phyloP scores from a whole-genome alignment of 176 grass and related monocot species.

The Alloteropsis semialata region DNA sequence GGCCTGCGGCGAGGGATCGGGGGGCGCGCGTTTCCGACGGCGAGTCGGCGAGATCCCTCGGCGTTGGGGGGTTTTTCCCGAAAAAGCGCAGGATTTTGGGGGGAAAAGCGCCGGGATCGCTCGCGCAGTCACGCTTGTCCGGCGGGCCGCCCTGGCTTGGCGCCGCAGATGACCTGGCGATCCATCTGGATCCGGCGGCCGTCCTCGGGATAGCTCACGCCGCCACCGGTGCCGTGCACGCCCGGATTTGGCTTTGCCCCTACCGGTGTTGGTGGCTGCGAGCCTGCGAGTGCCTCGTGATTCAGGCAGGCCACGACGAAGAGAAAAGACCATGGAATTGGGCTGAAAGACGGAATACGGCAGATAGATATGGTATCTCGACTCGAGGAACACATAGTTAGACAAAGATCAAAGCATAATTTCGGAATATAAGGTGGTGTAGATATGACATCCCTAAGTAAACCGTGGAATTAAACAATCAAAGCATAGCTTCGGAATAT shows the following conservation, averaged over 20 bases:
- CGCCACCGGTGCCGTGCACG: background rate
- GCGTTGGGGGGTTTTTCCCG: background rate
- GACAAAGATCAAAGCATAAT: too few relatives aligned
- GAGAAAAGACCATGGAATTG: too few relatives aligned
- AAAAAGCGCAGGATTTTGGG: background rate
- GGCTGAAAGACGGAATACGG: too few relatives aligned
- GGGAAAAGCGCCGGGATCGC: background rate
- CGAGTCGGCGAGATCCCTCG: background rate
- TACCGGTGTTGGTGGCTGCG: background rate
- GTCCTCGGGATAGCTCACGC: too few relatives aligned
- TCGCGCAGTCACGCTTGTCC: background rate
- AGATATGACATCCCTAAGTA: too few relatives aligned
- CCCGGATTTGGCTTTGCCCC: background rate
- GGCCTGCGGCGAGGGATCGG: background rate
- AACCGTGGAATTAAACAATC: too few relatives aligned
- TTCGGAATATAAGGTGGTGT: too few relatives aligned
- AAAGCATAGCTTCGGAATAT: too few relatives aligned
- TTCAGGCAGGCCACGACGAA: too few relatives aligned
- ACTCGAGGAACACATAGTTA: too few relatives aligned
- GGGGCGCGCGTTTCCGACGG: background rate
- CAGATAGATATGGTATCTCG: too few relatives aligned
- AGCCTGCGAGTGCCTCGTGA: background rate
- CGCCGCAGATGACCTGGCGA: background rate
- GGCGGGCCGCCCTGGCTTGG: background rate
- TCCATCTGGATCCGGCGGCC: background rate